Evolutionary conservation across 202 grass and related monocot species (phyloP).

Genomic region (Alloteropsis angusta): DNA sequence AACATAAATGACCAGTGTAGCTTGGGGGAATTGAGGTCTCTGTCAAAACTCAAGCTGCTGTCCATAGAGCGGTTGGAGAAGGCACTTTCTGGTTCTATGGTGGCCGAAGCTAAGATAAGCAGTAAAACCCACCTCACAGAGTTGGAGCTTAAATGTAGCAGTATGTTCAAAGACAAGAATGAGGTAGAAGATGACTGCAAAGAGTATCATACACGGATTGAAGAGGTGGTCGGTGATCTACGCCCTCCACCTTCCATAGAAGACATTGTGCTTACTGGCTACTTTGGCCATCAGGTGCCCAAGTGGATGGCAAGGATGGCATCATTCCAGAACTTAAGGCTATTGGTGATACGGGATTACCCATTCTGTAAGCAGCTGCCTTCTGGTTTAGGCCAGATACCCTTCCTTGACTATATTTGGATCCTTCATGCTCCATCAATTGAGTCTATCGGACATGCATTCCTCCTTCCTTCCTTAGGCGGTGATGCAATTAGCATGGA

Average conservation of each 20-base stretch:
- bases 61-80: neutral
- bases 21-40: neutral
- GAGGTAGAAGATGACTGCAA: neutral
- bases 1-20: neutral
- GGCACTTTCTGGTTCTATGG: neutral
- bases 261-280: neutral
- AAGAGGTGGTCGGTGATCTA: neutral
- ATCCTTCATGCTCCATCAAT: neutral
- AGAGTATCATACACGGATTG: neutral
- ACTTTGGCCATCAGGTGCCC: neutral
- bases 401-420: neutral
- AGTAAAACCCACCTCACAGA: neutral
- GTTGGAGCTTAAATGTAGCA: neutral
- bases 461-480: neutral
- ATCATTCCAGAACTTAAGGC: neutral
- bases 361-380: neutral
- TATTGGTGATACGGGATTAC: neutral
- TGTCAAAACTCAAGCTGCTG: neutral
- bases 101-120: slow-evolving; percentile 2
- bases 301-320: neutral
- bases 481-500: neutral
- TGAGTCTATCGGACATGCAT: neutral
- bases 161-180: neutral
- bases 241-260: slow-evolving; percentile 18
- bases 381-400: neutral